These are phyloP conservation scores for Collariella sp. DNA, from an alignment of 495 filamentous ascomycete species.

Conservation along the genomic window DNA sequence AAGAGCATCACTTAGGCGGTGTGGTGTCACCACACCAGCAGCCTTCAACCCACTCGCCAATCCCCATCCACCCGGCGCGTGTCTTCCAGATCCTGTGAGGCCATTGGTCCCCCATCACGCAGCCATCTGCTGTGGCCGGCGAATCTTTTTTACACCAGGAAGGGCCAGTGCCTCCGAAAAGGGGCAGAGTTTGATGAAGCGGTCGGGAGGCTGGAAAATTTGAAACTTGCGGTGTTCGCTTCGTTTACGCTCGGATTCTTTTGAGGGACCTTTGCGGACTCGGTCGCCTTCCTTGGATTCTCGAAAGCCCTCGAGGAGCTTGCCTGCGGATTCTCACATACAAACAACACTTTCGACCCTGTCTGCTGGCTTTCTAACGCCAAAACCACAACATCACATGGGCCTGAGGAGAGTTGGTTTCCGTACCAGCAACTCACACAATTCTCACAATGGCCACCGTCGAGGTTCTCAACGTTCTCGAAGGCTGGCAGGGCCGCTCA, in stretches of 20 bases:
- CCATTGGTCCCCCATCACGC: constrained; percentile 23
- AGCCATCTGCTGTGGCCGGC: constrained; percentile 18
- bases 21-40: constrained; percentile 26
- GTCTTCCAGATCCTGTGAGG: constrained; percentile 18
- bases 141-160: constrained; percentile 19
- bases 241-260: neutral
- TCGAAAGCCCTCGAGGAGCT: neutral
- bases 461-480: constrained; percentile 28
- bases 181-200: constrained; percentile 13
- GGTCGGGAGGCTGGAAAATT: constrained; percentile 4
- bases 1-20: constrained; percentile 18
- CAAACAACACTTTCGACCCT: constrained; percentile 2
- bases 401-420: constrained; percentile 24
- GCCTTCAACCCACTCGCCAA: constrained; percentile 21
- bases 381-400: constrained; percentile 38
- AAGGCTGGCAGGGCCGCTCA: constrained; percentile 24
- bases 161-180: constrained; percentile 11
- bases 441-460: constrained; percentile 40
- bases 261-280: too few species aligned
- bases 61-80: constrained; percentile 19
- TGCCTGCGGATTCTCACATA: constrained; percentile 2
- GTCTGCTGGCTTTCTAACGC: constrained; percentile 11
- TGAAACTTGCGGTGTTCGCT: neutral
- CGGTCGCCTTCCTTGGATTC: neutral
- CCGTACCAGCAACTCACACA: constrained; percentile 29